Evolutionary conservation across 768 basidiomycete species (phyloP).

Genomic region (Tricholoma sp.): DNA sequence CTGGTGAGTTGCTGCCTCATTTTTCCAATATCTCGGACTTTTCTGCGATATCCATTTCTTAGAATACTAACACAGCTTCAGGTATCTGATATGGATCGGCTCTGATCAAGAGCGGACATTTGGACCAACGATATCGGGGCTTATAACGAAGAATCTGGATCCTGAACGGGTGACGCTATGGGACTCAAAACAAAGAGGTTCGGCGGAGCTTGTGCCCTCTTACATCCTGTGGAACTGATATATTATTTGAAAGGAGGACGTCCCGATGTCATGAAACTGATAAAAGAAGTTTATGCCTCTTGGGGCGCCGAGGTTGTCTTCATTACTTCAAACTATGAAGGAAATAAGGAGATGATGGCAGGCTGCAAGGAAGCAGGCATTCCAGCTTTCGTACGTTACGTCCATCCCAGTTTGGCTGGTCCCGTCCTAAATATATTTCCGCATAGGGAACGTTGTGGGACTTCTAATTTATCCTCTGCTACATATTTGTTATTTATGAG

Average conservation of each 20-base stretch:
- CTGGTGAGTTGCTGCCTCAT: neutral
- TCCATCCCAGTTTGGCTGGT: neutral
- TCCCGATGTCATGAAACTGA: constrained; percentile 72
- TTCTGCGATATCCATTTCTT: neutral
- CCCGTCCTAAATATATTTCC: neutral
- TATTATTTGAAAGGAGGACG: constrained; percentile 35
- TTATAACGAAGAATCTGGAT: constrained; percentile 66
- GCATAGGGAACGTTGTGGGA: neutral
- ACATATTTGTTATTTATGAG: too few relatives aligned
- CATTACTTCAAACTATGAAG: constrained; percentile 79
- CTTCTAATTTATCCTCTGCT: too few relatives aligned
- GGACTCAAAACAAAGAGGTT: constrained; percentile 69
- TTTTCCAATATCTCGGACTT: neutral
- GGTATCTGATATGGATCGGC: constrained; percentile 79
- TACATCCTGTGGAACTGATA: neutral
- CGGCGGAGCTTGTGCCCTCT: neutral
- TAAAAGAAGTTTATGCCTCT: constrained; percentile 60
- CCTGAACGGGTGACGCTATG: constrained; percentile 73
- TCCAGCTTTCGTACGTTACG: constrained; percentile 42
- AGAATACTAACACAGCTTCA: constrained; percentile 21
- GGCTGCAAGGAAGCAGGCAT: constrained; percentile 69
- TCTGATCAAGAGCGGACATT: constrained; percentile 83
- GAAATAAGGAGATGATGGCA: constrained; percentile 76
- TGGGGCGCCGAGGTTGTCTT: constrained; percentile 82
- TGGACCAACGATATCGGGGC: constrained; percentile 59